These are phyloP conservation scores for Pythium brassicae DNA, from an alignment of 352 stramenopile species.

Conservation along the genomic window DNA sequence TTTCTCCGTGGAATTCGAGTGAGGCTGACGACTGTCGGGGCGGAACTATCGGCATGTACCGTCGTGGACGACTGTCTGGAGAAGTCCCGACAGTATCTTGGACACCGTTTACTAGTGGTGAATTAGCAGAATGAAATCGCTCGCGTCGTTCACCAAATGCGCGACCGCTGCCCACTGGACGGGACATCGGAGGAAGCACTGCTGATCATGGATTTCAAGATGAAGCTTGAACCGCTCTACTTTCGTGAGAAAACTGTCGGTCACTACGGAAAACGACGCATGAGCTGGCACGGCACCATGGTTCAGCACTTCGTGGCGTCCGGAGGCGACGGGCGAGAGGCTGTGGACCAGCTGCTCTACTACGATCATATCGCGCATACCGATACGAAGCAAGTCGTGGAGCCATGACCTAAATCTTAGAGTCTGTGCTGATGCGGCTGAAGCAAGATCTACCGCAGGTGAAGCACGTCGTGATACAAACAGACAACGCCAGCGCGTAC, in stretches of 20 bases:
- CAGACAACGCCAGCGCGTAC: conserved; percentile 29
- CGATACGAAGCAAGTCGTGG: conserved; percentile 24
- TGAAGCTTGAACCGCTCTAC: conserved; percentile 25
- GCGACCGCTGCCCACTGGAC: neutral
- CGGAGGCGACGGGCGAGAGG: neutral
- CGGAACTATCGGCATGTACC: neutral
- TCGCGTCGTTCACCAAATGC: conserved; percentile 1
- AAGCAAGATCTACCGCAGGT: conserved; percentile 14
- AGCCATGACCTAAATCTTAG: conserved; percentile 19
- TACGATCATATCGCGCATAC: conserved; percentile 18
- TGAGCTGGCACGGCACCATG: conserved; percentile 24
- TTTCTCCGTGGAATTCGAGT: no score
- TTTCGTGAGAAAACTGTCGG: conserved; percentile 27
- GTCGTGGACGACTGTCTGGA: neutral
- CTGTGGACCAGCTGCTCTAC: conserved; percentile 15
- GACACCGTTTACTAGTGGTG: conserved; percentile 13
- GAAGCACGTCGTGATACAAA: conserved; percentile 17
- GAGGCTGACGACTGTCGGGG: conserved; percentile 3
- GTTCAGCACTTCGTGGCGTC: conserved; percentile 15
- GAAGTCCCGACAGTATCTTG: no score
- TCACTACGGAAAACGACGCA: conserved; percentile 28
- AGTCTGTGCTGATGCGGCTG: conserved; percentile 21
- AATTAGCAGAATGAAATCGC: conserved; percentile 18
- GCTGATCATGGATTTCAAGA: conserved; percentile 33
- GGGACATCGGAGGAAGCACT: conserved; percentile 15